phyloP scores from a whole-genome alignment of 2,329 filamentous ascomycete genomes.

The Pseudogymnoascus sp. region DNA sequence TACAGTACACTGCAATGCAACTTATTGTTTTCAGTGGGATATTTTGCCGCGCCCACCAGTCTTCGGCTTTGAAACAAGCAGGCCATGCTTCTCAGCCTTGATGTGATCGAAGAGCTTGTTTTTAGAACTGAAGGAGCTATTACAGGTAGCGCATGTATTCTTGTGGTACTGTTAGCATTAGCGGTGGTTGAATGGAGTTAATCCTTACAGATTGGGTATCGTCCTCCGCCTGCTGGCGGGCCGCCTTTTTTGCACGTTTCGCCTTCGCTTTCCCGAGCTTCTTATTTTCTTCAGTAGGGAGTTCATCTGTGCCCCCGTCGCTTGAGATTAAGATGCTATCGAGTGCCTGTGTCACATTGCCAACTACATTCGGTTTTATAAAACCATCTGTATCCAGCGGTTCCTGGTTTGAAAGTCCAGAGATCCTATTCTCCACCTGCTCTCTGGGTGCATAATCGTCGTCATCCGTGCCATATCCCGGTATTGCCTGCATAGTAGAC shows the following conservation, averaged over 20 bases:
- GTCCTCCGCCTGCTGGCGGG: conserved; percentile 23
- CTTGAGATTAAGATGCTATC: conserved; percentile 16
- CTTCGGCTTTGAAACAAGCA: conserved; percentile 28
- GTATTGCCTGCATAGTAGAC: background rate
- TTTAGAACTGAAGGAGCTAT: conserved; percentile 48
- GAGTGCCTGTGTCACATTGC: conserved; percentile 12
- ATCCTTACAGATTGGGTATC: background rate
- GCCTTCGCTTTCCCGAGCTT: conserved; percentile 45
- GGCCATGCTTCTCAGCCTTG: conserved; percentile 47
- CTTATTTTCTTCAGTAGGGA: conserved; percentile 15
- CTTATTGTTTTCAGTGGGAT: background rate
- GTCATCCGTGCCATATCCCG: conserved; percentile 11
- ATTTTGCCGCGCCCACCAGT: conserved; percentile 19
- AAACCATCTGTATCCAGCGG: background rate
- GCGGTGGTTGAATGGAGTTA: background rate
- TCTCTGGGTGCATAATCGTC: conserved; percentile 28
- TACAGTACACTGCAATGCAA: conserved; percentile 4
- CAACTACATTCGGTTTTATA: conserved; percentile 14
- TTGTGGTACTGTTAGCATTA: conserved; percentile 18
- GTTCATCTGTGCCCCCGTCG: conserved; percentile 12
- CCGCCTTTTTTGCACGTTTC: conserved; percentile 42
- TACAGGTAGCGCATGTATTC: conserved; percentile 48
- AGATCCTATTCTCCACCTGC: conserved; percentile 21
- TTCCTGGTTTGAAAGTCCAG: conserved; percentile 9
- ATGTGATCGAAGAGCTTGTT: conserved; percentile 58